Evolutionary conservation across 2,329 filamentous ascomycete species (phyloP).

Genomic region (Rhynchosporium agropyri): DNA sequence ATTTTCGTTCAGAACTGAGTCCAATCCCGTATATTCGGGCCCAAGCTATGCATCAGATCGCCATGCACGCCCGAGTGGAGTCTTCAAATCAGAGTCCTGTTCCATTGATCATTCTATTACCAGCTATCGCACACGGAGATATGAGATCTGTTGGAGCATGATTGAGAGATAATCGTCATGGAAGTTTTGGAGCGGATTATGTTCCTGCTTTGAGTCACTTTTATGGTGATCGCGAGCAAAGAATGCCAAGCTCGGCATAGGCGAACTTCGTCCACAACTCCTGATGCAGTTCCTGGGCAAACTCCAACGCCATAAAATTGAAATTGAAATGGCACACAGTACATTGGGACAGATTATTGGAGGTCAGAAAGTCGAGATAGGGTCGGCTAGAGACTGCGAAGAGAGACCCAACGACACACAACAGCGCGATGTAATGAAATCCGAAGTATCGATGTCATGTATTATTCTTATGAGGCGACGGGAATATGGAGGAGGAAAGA

Average conservation of each 20-base stretch:
- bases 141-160: conserved; percentile 3
- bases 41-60: not conserved
- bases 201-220: not conserved
- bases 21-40: not conserved
- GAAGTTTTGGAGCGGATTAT: not conserved
- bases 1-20: not conserved
- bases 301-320: not conserved
- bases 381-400: too few relatives aligned
- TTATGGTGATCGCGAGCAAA: conserved; percentile 5
- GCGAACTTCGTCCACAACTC: not conserved
- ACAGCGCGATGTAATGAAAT: too few relatives aligned
- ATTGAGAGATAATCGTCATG: conserved; percentile 3
- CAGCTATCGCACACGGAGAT: not conserved
- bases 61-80: not conserved
- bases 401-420: too few relatives aligned
- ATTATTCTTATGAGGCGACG: too few relatives aligned
- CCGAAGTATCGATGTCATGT: too few relatives aligned
- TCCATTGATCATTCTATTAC: not conserved
- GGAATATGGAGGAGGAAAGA: too few relatives aligned
- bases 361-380: too few relatives aligned
- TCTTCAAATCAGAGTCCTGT: not conserved
- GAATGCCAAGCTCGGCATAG: not conserved
- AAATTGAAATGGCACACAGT: too few relatives aligned
- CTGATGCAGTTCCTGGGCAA: not conserved
- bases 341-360: too few relatives aligned